Evolutionary conservation across 169 alveolate genomes (phyloP), one percentile per base, ranked within the genome.

Genomic region (Amoebophrya sp.): DNA sequence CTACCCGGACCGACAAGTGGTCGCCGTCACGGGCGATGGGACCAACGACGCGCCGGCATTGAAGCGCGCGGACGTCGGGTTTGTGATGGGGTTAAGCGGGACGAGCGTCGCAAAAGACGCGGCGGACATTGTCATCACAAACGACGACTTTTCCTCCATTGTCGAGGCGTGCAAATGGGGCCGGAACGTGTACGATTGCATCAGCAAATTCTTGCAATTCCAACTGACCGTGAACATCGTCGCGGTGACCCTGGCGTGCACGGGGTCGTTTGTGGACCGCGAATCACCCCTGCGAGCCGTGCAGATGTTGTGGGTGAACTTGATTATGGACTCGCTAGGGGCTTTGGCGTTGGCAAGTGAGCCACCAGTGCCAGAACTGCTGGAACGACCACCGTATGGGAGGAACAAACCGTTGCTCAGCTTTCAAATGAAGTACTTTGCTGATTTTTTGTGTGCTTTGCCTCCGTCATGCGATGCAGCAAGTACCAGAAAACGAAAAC

Each of bases 21-120:
- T 97, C 0, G 99, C 98, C n/a, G 99, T 97, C 7, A 97, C 99
- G 18, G 99, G 99, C 32, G 98, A 97, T 94, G 98, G 98, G 89
- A 96, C 98, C 2, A 96, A 97, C 93, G 99, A 97, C 95, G 98
- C 97, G 7, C 98, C 99, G 90, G 99, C 99, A 38, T 94, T 97
- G 54, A 95, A 95, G 91, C 96, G 95, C 91, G 98, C 98, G 0
- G 98, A 97, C 93, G 97, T 97, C 0, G 99, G 99, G 39, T 96
- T 97, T 93, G 97, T 98, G 54, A 97, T 96, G 98, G 99, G 99
- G 53, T 94, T 95, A 0, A 94, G 97, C 38, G 98, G 98, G 40
- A 95, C 98, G 41, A 97, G 96, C 53, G 96, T 97, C 29, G 99
- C 99, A 32, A 97, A 97, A 92, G 97, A 96, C 55, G 98, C 97